Conservation (phyloP, 2,329 filamentous ascomycete species). For the Moelleriella libera region DNA sequence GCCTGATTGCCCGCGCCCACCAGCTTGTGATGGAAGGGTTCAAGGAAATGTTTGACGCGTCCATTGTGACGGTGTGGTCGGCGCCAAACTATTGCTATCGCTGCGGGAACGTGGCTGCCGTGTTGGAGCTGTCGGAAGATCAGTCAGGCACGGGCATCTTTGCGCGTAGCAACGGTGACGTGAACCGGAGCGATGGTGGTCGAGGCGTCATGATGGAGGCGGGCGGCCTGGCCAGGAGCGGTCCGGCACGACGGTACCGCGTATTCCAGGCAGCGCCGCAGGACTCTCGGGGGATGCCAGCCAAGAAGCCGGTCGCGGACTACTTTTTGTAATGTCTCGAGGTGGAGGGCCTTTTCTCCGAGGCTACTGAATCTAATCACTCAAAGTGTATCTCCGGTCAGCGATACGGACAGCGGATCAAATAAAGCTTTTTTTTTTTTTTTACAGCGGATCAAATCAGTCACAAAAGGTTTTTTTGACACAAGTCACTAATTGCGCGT, state of each 20-base stretch:
- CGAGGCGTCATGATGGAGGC: conserved; percentile 34
- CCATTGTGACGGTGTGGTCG: conserved; percentile 97
- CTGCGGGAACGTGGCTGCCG: conserved; percentile 89
- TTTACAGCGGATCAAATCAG: no score
- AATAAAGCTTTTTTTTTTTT: no score
- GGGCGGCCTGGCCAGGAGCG: conserved; percentile 32
- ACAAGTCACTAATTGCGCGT: no score
- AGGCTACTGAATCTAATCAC: no score
- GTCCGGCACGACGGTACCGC: conserved; percentile 78
- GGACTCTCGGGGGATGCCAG: conserved; percentile 92
- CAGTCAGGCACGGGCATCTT: conserved; percentile 59
- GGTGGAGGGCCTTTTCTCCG: not conserved
- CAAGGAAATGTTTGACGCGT: conserved; percentile 96
- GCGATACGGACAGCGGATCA: no score
- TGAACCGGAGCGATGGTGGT: conserved; percentile 39
- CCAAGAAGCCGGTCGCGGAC: conserved; percentile 94
- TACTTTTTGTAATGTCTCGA: conserved; percentile 61
- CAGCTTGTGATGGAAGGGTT: conserved; percentile 99
- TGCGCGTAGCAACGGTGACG: conserved; percentile 57
- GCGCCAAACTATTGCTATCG: conserved; percentile 95
- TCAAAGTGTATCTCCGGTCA: no score
- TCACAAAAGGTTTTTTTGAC: no score
- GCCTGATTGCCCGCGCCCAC: conserved; percentile 83
- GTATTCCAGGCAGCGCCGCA: conserved; percentile 96
- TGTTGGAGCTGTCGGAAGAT: conserved; percentile 85